These are phyloP conservation scores for Wickerhamiella nectarea DNA, from an alignment of 805 yeast genomes.

Conservation along the genomic window DNA sequence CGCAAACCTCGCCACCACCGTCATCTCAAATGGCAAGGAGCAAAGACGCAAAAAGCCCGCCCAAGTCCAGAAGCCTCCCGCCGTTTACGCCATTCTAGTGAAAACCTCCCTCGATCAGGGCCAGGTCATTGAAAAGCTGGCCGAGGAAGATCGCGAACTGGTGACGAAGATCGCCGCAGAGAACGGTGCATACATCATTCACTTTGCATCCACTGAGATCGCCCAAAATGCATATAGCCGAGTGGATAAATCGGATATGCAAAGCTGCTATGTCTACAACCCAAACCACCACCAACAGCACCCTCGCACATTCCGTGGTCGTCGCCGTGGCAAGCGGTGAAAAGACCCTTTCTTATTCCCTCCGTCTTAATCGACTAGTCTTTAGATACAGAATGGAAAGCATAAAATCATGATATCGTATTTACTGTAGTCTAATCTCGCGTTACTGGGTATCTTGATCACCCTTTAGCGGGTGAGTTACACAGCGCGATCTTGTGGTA, in stretches of 20 bases:
- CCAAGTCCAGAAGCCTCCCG: no score
- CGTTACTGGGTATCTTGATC: no score
- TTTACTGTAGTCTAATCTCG: no score
- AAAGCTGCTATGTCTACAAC: slow-evolving; percentile 12
- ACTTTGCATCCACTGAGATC: slow-evolving; percentile 26
- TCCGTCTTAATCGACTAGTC: no score
- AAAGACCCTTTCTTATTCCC: no score
- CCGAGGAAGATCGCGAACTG: slow-evolving; percentile 23
- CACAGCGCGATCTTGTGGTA: no score
- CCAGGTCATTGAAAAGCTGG: slow-evolving; percentile 23
- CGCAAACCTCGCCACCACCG: slow-evolving; percentile 40
- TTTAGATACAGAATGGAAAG: no score
- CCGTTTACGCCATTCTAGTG: slow-evolving; percentile 1
- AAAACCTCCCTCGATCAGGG: slow-evolving; percentile 25
- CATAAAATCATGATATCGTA: no score
- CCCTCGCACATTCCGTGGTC: not conserved
- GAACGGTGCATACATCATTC: slow-evolving; percentile 18
- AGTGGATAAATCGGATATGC: slow-evolving; percentile 25
- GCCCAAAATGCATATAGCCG: slow-evolving; percentile 27
- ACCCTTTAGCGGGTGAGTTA: no score
- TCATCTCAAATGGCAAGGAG: slow-evolving; percentile 48
- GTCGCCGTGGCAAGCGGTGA: slow-evolving; percentile 1
- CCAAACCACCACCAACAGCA: not conserved
- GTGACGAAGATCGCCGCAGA: slow-evolving; percentile 24
- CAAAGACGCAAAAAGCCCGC: slow-evolving; percentile 24